These are phyloP conservation scores for Penicillium pancosmium DNA, from an alignment of 495 filamentous ascomycete species.

Conservation along the genomic window DNA sequence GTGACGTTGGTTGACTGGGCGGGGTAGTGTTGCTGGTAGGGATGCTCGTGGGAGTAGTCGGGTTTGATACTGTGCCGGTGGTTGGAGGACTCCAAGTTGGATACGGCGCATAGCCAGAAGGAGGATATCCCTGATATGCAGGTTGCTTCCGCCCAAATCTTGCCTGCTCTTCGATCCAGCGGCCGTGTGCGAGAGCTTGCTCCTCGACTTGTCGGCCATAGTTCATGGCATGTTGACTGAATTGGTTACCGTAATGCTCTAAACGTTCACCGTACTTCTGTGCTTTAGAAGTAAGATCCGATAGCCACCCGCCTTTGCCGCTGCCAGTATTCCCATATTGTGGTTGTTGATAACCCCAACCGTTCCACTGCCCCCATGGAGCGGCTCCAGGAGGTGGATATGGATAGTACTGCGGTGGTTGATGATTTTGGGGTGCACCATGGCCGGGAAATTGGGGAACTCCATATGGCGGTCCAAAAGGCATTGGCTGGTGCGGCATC, in stretches of 20 bases:
- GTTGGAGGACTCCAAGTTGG: slow-evolving; percentile 14
- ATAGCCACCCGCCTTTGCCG: slow-evolving; percentile 41
- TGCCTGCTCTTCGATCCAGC: slow-evolving; percentile 49
- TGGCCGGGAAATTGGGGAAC: slow-evolving; percentile 14
- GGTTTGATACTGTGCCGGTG: not conserved
- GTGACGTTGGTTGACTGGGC: slow-evolving; percentile 3
- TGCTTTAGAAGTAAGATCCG: slow-evolving; percentile 40
- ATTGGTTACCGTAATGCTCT: slow-evolving; percentile 45
- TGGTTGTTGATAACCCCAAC: slow-evolving; percentile 28
- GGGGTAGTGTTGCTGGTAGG: not conserved
- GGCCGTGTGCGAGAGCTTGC: slow-evolving; percentile 43
- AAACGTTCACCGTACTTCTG: slow-evolving; percentile 51
- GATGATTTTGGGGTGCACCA: slow-evolving; percentile 23
- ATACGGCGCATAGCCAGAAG: slow-evolving; percentile 7
- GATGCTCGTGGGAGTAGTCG: slow-evolving; percentile 2
- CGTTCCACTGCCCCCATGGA: slow-evolving; percentile 38
- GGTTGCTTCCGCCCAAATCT: slow-evolving; percentile 31
- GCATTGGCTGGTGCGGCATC: slow-evolving; percentile 3
- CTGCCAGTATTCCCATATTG: slow-evolving; percentile 26
- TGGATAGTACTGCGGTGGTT: slow-evolving; percentile 32
- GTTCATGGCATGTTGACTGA: slow-evolving; percentile 43
- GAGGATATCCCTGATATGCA: slow-evolving; percentile 9
- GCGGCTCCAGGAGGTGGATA: slow-evolving; percentile 26
- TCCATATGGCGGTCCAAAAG: slow-evolving; percentile 25
- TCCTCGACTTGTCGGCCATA: slow-evolving; percentile 48